A percentile compares a stretch with the other conserved stretches of the same genome.
Evolutionary conservation across 148 eudicot species (phyloP).

Genomic region (Pouteria glomerata): DNA sequence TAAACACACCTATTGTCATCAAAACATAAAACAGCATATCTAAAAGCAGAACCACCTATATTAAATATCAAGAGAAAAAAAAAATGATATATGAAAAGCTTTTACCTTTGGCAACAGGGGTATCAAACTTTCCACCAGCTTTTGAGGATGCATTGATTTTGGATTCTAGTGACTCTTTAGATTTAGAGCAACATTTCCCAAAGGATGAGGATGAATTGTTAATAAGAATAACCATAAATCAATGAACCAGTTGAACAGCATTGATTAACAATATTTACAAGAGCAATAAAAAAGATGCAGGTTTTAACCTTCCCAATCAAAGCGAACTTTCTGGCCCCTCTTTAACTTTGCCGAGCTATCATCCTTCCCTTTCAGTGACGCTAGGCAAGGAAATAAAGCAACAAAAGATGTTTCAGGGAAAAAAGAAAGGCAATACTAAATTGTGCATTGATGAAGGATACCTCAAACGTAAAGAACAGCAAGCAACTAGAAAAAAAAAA

Average conservation of each 20-base stretch:
- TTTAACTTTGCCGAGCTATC: slow-evolving; percentile 45
- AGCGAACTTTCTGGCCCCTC: slow-evolving; percentile 64
- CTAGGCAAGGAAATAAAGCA: slow-evolving; percentile 17
- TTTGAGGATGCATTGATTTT: slow-evolving; percentile 21
- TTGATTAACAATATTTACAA: not conserved
- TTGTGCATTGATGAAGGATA: not conserved
- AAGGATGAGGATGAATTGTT: not conserved
- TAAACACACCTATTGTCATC: not conserved
- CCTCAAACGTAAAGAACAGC: not conserved
- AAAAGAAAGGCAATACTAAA: not conserved
- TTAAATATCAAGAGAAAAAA: not conserved
- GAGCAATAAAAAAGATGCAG: slow-evolving; percentile 1
- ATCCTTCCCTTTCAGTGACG: slow-evolving; percentile 43
- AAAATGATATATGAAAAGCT: not conserved
- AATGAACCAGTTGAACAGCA: not conserved
- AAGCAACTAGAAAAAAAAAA: not conserved
- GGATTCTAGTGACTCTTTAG: slow-evolving; percentile 14
- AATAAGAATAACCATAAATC: not conserved
- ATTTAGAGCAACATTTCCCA: slow-evolving; percentile 4
- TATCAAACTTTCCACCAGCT: slow-evolving; percentile 42
- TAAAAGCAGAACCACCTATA: slow-evolving; percentile 1
- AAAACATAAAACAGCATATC: not conserved
- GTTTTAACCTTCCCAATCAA: slow-evolving; percentile 49
- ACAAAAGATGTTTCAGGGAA: not conserved
- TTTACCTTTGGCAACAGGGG: slow-evolving; percentile 33